A percentile compares a stretch with the other conserved stretches of the same genome.
These are phyloP conservation scores for Fusarium sp. DNA, from an alignment of 2,329 filamentous ascomycete species.

Conservation along the genomic window DNA sequence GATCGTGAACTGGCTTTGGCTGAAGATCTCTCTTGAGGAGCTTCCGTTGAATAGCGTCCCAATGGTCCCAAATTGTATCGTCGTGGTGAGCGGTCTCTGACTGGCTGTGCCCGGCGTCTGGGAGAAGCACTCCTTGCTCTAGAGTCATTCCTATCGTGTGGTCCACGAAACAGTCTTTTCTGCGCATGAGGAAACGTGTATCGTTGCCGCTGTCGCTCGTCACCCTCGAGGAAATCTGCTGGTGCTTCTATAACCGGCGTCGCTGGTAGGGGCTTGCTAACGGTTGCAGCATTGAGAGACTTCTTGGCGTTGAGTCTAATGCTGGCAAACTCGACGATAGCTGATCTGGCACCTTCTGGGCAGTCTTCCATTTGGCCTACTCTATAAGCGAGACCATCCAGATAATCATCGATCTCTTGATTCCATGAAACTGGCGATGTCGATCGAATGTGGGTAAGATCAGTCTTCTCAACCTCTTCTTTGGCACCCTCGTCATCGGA, in stretches of 20 bases:
- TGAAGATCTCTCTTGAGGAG: not conserved
- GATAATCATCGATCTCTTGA: conserved; percentile 22
- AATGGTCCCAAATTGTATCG: not conserved
- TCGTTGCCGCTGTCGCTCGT: not conserved
- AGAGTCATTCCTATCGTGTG: not conserved
- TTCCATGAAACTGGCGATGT: conserved; percentile 14
- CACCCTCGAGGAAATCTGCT: conserved; percentile 15
- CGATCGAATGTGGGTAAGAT: conserved; percentile 29
- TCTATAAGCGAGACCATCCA: conserved; percentile 47
- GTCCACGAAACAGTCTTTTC: not conserved
- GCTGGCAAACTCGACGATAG: conserved; percentile 43
- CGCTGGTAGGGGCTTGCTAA: conserved; percentile 46
- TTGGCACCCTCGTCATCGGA: conserved; percentile 3
- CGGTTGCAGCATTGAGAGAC: not conserved
- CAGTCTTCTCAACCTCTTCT: conserved; percentile 23
- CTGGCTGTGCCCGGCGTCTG: not conserved
- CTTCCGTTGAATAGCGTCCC: not conserved
- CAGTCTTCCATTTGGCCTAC: conserved; percentile 45
- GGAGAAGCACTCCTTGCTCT: conserved; percentile 27
- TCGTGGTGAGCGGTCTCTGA: not conserved
- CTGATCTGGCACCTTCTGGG: conserved; percentile 39
- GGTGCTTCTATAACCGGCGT: conserved; percentile 44
- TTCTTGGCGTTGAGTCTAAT: conserved; percentile 8
- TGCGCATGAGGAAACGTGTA: conserved; percentile 8
- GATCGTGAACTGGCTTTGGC: not conserved